These are phyloP conservation scores for Protomyces inundatus DNA, from an alignment of 1,139 yeast species.

Conservation along the genomic window DNA sequence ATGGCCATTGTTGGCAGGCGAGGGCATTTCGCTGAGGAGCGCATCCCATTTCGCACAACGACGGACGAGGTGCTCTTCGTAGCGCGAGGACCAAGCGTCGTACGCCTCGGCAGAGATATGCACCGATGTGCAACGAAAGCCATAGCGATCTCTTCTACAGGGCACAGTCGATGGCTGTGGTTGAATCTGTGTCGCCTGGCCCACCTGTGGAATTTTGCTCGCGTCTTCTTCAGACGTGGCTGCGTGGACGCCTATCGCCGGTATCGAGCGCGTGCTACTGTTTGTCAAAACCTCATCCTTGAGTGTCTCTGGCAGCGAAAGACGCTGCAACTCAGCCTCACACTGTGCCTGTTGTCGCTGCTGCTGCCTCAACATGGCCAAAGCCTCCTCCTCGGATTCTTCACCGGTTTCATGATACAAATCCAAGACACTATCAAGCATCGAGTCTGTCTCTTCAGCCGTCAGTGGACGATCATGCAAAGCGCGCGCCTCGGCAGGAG, in stretches of 20 bases:
- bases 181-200: not conserved
- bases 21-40: conserved; percentile 62
- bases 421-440: conserved; percentile 9
- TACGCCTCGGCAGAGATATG: conserved; percentile 2
- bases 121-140: conserved; percentile 13
- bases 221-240: not conserved
- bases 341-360: not conserved
- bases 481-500: conserved; percentile 9
- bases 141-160: conserved; percentile 15
- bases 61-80: conserved; percentile 52
- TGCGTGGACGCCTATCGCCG: not conserved
- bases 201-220: not conserved
- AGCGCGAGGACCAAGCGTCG: conserved; percentile 25
- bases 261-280: not conserved
- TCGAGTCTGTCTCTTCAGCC: conserved; percentile 2
- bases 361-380: not conserved
- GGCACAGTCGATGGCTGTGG: not conserved
- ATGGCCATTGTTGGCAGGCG: conserved; percentile 37
- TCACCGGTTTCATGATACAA: conserved; percentile 9
- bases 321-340: not conserved
- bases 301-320: not conserved
- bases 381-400: too few relatives aligned
- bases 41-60: conserved; percentile 71
- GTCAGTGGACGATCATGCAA: conserved; percentile 3
- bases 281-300: not conserved